Evolutionary conservation across 139 green algal genomes (phyloP), one percentile per base, ranked within the genome.

Genomic region (Nannochloris sp.): DNA sequence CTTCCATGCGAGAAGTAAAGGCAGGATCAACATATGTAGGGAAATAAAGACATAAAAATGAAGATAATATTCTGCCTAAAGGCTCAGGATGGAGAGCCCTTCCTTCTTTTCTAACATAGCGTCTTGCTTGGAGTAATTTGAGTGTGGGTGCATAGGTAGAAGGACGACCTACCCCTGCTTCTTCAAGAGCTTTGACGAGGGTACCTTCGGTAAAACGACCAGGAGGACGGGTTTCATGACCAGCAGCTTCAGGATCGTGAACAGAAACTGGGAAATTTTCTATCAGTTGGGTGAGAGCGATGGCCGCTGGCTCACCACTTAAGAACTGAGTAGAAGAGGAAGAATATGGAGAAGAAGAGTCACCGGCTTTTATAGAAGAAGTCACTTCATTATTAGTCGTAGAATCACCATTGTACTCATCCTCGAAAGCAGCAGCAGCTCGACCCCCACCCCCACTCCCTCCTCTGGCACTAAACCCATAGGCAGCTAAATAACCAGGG

Each of bases 101-200:
- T 10, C 78, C 72, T 54, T 85, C 70, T 30, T 71, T 76, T 10
- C 44, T 23, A 15, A 92, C 77, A 74, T 96, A 96, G 1, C 71
- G 76, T 19, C 88, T 68, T 10, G 62, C 60, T 77, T 89, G 74
- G 46, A 97, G 81, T 63, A 92, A 44, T n/a, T 64, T 51, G 10
- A 97, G 67, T 55, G 81, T 93, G 39, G 84, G 62, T 1, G 89
- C 90, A 65, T 97, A 98, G 4, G 92, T 98, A 37, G 87, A 95
- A 47, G 92, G 92, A 7, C 92, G 72, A 0, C 92, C 92, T 9
- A 98, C 92, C 36, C 92, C 92, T 12, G 61, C 47, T 70, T 91
- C 85, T 76, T 98, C 92, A 62, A 98, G 57, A 2, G 61, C 64
- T 70, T 86, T 88, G 31, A 97, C 82, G 30, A 95, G 72, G 30